A percentile compares a stretch with the other conserved stretches of the same genome.
phyloP scores from a whole-genome alignment of 2,329 filamentous ascomycete genomes.

The Fusarium sp. region DNA sequence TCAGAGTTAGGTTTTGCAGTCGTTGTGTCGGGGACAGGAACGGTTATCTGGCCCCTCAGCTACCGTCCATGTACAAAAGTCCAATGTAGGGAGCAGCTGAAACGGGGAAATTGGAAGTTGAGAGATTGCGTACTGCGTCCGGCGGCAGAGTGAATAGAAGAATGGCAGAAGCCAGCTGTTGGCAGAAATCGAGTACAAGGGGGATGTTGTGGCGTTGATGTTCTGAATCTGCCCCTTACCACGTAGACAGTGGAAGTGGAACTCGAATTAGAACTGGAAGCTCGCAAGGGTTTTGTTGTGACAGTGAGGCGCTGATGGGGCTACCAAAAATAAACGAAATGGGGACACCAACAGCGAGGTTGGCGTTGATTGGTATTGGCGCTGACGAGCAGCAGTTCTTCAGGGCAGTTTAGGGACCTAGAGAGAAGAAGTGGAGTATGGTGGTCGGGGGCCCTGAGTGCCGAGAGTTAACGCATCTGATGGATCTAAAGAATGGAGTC shows the following conservation, averaged over 20 bases:
- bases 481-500: constrained; percentile 23
- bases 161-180: constrained; percentile 44
- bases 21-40: constrained; percentile 24
- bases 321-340: constrained; percentile 41
- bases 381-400: constrained; percentile 9
- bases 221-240: constrained; percentile 41
- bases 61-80: constrained; percentile 37
- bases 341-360: constrained; percentile 20
- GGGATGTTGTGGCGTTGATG: constrained; percentile 44
- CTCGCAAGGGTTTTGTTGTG: constrained; percentile 35
- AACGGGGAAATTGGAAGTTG: constrained; percentile 28
- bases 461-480: constrained; percentile 18
- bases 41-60: constrained; percentile 42
- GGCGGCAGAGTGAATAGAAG: constrained; percentile 40
- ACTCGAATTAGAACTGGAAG: constrained; percentile 32
- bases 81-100: constrained; percentile 21
- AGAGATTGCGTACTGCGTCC: constrained; percentile 33
- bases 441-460: constrained; percentile 9
- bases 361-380: not conserved
- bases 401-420: constrained; percentile 3
- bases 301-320: constrained; percentile 33
- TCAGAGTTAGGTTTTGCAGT: constrained; percentile 10
- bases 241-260: constrained; percentile 31
- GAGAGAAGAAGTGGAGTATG: constrained; percentile 9
- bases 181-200: constrained; percentile 40